A percentile compares a stretch with the other conserved stretches of the same genome.
Conservation (phyloP, 108 stramenopile species). For the Cyclostephanos invisitatus region DNA sequence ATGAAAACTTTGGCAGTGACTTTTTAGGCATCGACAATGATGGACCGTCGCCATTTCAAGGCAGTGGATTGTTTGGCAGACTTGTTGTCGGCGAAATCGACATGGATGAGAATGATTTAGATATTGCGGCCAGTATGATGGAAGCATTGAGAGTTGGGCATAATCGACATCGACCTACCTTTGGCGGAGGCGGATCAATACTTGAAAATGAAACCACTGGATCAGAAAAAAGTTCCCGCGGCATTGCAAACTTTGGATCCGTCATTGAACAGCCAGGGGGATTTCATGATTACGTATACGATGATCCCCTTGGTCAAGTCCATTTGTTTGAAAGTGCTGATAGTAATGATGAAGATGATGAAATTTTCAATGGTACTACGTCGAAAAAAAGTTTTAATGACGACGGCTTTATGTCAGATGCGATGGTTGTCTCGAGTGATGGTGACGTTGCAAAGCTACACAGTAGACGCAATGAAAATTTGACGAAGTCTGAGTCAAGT, state of each 20-base stretch:
- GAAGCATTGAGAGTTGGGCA: slow-evolving; percentile 59
- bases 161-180: slow-evolving; percentile 26
- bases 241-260: slow-evolving; percentile 37
- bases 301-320: slow-evolving; percentile 37
- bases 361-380: slow-evolving; percentile 13
- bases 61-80: slow-evolving; percentile 54
- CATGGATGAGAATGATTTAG: slow-evolving; percentile 88
- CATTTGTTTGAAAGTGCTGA: slow-evolving; percentile 23
- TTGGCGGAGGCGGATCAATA: slow-evolving; percentile 19
- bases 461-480: not conserved
- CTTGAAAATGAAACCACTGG: not conserved
- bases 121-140: slow-evolving; percentile 91
- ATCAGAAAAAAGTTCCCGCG: slow-evolving; percentile 1
- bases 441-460: slow-evolving; percentile 8
- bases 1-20: slow-evolving; percentile 56
- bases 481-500: slow-evolving; percentile 11
- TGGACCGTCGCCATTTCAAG: slow-evolving; percentile 29
- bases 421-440: slow-evolving; percentile 34
- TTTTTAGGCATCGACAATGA: slow-evolving; percentile 51
- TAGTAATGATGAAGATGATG: slow-evolving; percentile 25
- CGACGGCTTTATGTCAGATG: slow-evolving; percentile 43
- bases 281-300: slow-evolving; percentile 40
- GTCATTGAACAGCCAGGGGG: slow-evolving; percentile 24
- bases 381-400: slow-evolving; percentile 13
- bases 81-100: slow-evolving; percentile 67